phyloP scores from a whole-genome alignment of 768 basidiomycete genomes.

The Kockovaella imperatae region DNA sequence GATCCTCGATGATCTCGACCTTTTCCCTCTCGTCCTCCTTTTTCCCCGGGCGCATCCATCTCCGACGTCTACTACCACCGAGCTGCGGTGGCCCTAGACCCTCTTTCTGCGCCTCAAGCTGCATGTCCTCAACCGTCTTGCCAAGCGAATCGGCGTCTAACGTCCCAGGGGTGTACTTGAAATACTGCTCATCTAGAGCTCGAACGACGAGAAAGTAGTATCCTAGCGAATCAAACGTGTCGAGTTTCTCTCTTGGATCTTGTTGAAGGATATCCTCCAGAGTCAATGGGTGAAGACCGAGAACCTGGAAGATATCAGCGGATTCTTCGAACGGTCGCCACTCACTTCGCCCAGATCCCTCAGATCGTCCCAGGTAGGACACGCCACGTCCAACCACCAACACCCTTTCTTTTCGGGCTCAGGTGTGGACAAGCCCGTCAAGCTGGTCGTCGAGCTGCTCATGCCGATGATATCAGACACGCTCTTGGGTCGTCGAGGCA shows the following conservation, averaged over 20 bases:
- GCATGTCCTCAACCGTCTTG: neutral
- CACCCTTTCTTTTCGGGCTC: constrained; percentile 23
- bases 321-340: neutral
- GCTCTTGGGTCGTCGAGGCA: constrained; percentile 30
- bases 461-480: constrained; percentile 40
- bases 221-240: constrained; percentile 74
- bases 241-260: constrained; percentile 86
- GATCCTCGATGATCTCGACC: constrained; percentile 48
- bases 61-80: too few species aligned
- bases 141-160: constrained; percentile 5
- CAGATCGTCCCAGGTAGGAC: constrained; percentile 81
- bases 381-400: constrained; percentile 88
- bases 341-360: constrained; percentile 71
- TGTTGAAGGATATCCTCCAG: constrained; percentile 87
- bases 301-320: constrained; percentile 51
- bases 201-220: constrained; percentile 88
- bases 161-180: constrained; percentile 45
- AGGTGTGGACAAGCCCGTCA: constrained; percentile 10
- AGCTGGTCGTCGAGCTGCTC: constrained; percentile 11
- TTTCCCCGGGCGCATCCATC: constrained; percentile 30
- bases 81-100: too few species aligned
- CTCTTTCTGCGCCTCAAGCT: constrained; percentile 20
- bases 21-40: constrained; percentile 30
- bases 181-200: constrained; percentile 59
- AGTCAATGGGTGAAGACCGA: constrained; percentile 84